Percentiles rank a stretch among this genome's conserved stretches.
These are phyloP conservation scores for Sporothrix euskadiensis DNA, from an alignment of 2,329 filamentous ascomycete genomes.

Conservation along the genomic window DNA sequence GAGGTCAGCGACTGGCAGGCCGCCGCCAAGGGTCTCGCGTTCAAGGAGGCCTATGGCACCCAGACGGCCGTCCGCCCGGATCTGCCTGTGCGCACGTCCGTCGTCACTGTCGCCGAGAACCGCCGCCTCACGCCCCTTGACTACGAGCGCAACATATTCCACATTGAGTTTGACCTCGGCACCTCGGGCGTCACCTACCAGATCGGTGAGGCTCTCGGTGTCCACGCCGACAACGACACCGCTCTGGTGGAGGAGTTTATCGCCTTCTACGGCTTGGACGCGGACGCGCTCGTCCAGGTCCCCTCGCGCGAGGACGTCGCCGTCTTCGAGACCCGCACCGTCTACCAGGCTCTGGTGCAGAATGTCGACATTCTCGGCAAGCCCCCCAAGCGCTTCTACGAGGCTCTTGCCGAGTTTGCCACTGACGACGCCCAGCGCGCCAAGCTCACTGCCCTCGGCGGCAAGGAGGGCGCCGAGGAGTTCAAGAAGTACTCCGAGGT, in stretches of 20 bases:
- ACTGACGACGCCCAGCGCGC: conserved; percentile 79
- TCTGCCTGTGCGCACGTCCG: conserved; percentile 78
- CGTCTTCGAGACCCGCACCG: conserved; percentile 81
- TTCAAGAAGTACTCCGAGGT: conserved; percentile 92
- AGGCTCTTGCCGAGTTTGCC: conserved; percentile 83
- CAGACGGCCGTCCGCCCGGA: conserved; percentile 77
- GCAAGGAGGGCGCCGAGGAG: conserved; percentile 77
- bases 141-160: conserved; percentile 99
- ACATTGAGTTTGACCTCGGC: conserved; percentile 97
- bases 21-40: conserved; percentile 81
- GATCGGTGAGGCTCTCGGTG: conserved; percentile 94
- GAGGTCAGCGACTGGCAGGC: conserved; percentile 74
- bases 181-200: conserved; percentile 90
- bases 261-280: conserved; percentile 79
- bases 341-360: conserved; percentile 87
- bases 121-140: conserved; percentile 79
- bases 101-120: conserved; percentile 92
- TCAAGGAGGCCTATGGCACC: conserved; percentile 92
- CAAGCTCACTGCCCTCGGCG: conserved; percentile 72
- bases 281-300: conserved; percentile 85
- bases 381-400: conserved; percentile 97
- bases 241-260: conserved; percentile 82
- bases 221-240: conserved; percentile 91
- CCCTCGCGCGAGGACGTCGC: conserved; percentile 75
- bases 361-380: conserved; percentile 97